These are phyloP conservation scores for Trifolium dubium DNA, from an alignment of 306 rosid genomes.

Conservation along the genomic window DNA sequence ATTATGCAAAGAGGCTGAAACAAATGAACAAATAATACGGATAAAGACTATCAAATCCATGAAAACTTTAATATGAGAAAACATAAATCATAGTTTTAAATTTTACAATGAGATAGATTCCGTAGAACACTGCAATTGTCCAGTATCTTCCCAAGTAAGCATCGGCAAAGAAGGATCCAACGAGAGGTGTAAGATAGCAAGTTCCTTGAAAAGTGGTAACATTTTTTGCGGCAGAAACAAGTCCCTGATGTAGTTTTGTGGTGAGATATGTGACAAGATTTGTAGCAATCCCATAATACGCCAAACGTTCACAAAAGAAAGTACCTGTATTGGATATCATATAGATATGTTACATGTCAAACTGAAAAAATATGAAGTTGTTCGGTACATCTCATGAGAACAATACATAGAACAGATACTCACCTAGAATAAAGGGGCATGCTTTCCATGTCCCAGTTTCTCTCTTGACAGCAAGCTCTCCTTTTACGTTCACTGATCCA, in stretches of 20 bases:
- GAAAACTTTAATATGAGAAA: not conserved
- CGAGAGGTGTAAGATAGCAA: constrained; percentile 85
- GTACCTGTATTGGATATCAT: constrained; percentile 54
- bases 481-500: constrained; percentile 57
- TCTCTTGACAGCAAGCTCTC: constrained; percentile 52
- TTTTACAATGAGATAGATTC: not conserved
- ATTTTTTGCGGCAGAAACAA: constrained; percentile 78
- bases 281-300: constrained; percentile 83
- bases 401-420: constrained; percentile 7
- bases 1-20: not conserved
- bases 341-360: constrained; percentile 14
- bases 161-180: constrained; percentile 91
- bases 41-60: too few species aligned
- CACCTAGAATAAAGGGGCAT: constrained; percentile 66
- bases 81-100: not conserved
- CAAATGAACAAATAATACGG: too few species aligned
- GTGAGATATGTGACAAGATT: constrained; percentile 87
- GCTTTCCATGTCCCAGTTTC: constrained; percentile 71
- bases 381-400: constrained; percentile 3
- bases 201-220: constrained; percentile 91
- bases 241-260: constrained; percentile 67
- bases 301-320: constrained; percentile 83
- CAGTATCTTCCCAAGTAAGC: constrained; percentile 96
- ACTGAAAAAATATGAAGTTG: not conserved
- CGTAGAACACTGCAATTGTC: constrained; percentile 66